Conservation (phyloP, 2,329 filamentous ascomycete species). For the Arthrinium puccinioides region DNA sequence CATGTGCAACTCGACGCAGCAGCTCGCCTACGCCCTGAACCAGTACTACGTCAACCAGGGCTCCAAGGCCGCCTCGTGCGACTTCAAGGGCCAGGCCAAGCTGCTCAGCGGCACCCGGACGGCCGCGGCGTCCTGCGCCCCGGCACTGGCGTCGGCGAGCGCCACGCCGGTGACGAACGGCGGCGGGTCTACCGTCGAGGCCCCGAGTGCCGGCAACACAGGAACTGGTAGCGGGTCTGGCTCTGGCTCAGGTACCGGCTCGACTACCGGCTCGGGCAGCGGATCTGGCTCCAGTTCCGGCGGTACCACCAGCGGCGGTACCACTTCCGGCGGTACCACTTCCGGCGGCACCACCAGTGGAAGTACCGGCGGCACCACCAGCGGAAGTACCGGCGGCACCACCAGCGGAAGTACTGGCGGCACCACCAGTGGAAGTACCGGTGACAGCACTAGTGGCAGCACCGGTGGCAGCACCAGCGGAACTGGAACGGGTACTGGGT, state of each 20-base stretch:
- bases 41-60: conserved; percentile 43
- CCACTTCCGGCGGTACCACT: background rate
- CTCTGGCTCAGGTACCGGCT: background rate
- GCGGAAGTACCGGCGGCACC: too few species aligned
- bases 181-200: background rate
- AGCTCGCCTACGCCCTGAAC: conserved; percentile 51
- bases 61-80: conserved; percentile 36
- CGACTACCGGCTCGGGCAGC: background rate
- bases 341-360: too few species aligned
- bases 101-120: conserved; percentile 16
- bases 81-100: conserved; percentile 47
- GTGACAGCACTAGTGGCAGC: too few species aligned
- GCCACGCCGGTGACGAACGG: background rate
- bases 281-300: background rate
- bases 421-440: too few species aligned
- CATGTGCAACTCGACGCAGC: conserved; percentile 50
- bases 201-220: background rate
- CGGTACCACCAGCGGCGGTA: background rate
- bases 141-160: background rate
- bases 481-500: too few species aligned
- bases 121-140: conserved; percentile 1
- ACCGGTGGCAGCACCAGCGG: too few species aligned
- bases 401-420: too few species aligned
- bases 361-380: too few species aligned
- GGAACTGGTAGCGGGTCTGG: background rate